A percentile compares a stretch with the other conserved stretches of the same genome.
Conservation (phyloP, 306 rosid species). For the Vigna nakashimae region DNA sequence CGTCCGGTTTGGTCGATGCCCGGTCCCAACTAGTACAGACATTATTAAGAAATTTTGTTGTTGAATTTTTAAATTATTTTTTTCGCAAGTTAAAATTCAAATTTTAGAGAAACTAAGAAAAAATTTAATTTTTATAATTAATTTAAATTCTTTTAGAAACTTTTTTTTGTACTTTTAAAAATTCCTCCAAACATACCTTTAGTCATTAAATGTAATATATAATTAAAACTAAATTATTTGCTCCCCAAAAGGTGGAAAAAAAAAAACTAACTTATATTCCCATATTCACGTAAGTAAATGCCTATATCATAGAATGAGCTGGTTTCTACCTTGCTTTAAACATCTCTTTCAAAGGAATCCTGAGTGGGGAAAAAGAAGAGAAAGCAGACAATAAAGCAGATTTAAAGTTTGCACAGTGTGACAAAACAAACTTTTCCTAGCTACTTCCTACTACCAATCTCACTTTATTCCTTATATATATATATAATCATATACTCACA, state of each 20-base stretch:
- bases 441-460: constrained; percentile 19
- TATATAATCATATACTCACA: background rate
- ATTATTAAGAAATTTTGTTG: no score
- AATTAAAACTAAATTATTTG: background rate
- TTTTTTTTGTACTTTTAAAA: no score
- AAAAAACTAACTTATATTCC: background rate
- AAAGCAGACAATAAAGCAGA: constrained; percentile 51
- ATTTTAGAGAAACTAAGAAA: no score
- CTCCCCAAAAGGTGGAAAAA: background rate
- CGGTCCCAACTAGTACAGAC: no score
- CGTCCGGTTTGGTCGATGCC: no score
- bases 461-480: constrained; percentile 38
- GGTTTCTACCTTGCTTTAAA: constrained; percentile 69
- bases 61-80: no score
- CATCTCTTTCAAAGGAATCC: constrained; percentile 70
- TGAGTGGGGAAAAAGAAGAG: constrained; percentile 38
- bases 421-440: constrained; percentile 58
- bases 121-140: no score
- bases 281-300: constrained; percentile 39
- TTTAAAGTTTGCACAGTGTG: constrained; percentile 48
- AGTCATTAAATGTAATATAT: no score
- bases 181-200: no score
- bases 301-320: constrained; percentile 50
- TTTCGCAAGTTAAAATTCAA: no score
- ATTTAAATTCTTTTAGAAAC: no score